A percentile compares a stretch with the other conserved stretches of the same genome.
These are phyloP conservation scores for Pterocarpus santalinus DNA, from an alignment of 306 rosid genomes.

Conservation along the genomic window DNA sequence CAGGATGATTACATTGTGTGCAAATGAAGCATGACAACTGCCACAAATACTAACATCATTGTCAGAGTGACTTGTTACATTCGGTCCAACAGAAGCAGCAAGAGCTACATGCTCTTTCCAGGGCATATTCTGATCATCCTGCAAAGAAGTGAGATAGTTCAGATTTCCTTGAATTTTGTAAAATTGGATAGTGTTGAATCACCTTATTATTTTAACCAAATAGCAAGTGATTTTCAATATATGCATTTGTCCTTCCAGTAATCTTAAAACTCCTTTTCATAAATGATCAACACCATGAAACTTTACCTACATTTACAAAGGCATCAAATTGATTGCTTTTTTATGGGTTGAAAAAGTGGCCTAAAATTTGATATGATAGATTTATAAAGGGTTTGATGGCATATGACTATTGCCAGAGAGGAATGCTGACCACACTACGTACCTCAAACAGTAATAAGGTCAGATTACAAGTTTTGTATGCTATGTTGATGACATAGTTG, in stretches of 20 bases:
- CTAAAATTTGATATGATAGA: neutral
- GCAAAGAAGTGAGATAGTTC: slow-evolving; percentile 37
- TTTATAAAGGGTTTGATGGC: neutral
- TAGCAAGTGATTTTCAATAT: neutral
- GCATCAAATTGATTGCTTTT: neutral
- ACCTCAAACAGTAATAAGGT: neutral
- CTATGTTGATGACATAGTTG: slow-evolving; percentile 4
- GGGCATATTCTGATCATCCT: slow-evolving; percentile 56
- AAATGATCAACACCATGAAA: neutral
- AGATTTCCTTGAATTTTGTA: neutral
- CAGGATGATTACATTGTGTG: slow-evolving; percentile 31
- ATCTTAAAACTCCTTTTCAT: neutral
- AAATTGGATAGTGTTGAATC: neutral
- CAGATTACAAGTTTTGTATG: neutral
- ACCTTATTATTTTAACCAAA: neutral
- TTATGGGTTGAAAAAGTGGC: neutral
- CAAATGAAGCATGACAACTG: neutral
- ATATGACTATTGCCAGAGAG: too few relatives aligned
- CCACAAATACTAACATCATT: slow-evolving; percentile 67
- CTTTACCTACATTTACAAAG: neutral
- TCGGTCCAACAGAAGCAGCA: slow-evolving; percentile 55
- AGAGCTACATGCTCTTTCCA: slow-evolving; percentile 49
- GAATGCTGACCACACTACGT: neutral
- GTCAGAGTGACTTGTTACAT: slow-evolving; percentile 56
- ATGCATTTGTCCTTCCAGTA: neutral